Evolutionary conservation across 2,329 filamentous ascomycete genomes (phyloP).

Genomic region (Colletotrichum sp.): DNA sequence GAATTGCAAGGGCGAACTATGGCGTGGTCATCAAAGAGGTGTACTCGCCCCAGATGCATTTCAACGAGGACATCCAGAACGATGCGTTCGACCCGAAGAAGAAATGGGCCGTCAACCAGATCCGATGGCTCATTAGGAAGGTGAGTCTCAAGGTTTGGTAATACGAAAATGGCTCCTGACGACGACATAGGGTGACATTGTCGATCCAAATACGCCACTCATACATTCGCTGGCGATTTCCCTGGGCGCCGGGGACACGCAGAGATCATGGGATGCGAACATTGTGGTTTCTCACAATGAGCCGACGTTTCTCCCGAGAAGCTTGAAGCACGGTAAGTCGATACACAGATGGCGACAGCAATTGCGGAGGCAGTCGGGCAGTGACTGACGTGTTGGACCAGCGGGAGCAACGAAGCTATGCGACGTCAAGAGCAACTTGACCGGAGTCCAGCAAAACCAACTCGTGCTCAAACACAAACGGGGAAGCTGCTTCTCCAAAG

Average conservation of each 20-base stretch:
- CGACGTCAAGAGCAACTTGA: conserved; percentile 43
- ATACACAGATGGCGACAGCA: not conserved
- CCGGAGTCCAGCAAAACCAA: conserved; percentile 40
- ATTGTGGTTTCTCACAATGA: conserved; percentile 45
- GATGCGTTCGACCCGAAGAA: conserved; percentile 37
- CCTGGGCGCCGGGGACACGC: conserved; percentile 34
- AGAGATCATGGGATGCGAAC: conserved; percentile 39
- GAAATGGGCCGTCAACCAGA: conserved; percentile 43
- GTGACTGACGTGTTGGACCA: conserved; percentile 18
- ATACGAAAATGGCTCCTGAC: not conserved
- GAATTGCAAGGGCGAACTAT: conserved; percentile 47
- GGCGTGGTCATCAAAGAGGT: conserved; percentile 41
- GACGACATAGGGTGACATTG: conserved; percentile 32
- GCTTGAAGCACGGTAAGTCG: conserved; percentile 38
- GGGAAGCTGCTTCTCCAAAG: conserved; percentile 33
- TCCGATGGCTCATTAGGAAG: conserved; percentile 47
- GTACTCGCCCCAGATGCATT: conserved; percentile 39
- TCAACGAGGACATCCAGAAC: conserved; percentile 35
- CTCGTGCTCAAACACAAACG: conserved; percentile 40
- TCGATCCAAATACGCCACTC: conserved; percentile 38
- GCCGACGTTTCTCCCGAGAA: conserved; percentile 36
- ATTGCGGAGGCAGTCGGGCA: not conserved
- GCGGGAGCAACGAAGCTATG: conserved; percentile 42
- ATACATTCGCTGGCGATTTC: conserved; percentile 37
- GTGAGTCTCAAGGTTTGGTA: conserved; percentile 15